Percentiles rank a stretch among this genome's conserved stretches.
phyloP scores from a whole-genome alignment of 108 stramenopile genomes.

The Thalassiosira profunda region DNA sequence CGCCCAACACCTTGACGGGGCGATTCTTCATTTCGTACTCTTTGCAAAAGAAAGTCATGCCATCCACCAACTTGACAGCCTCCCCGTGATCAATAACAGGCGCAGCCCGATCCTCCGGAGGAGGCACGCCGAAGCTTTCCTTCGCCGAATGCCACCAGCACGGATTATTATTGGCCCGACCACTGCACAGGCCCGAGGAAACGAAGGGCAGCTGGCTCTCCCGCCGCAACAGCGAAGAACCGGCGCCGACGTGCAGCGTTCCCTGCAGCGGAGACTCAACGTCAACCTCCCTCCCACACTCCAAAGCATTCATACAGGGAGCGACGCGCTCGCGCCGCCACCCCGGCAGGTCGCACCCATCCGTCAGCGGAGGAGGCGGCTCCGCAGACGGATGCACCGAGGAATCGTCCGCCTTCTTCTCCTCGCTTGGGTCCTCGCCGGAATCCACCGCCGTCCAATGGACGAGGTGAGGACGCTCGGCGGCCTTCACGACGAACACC shows the following conservation, averaged over 20 bases:
- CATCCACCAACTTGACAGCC: constrained; percentile 21
- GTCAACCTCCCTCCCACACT: no score
- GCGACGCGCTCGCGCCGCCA: constrained; percentile 64
- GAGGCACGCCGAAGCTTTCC: constrained; percentile 11
- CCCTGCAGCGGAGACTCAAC: constrained; percentile 15
- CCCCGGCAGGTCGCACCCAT: constrained; percentile 83
- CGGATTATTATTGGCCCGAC: no score
- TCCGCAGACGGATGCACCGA: background rate
- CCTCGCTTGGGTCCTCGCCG: constrained; percentile 10
- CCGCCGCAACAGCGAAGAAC: constrained; percentile 65
- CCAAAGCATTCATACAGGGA: constrained; percentile 9
- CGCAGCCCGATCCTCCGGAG: constrained; percentile 16
- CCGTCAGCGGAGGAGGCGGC: constrained; percentile 55
- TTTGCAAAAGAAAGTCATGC: constrained; percentile 48
- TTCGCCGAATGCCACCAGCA: constrained; percentile 51
- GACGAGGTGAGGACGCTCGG: constrained; percentile 79
- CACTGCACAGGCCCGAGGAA: constrained; percentile 1
- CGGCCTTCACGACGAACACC: constrained; percentile 72
- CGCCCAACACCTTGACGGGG: constrained; percentile 73
- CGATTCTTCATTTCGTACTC: constrained; percentile 70
- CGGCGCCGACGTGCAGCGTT: constrained; percentile 66
- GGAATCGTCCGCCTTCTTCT: constrained; percentile 38
- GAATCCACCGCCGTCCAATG: constrained; percentile 17
- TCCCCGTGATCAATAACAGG: constrained; percentile 21
- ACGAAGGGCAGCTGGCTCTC: constrained; percentile 62